Evolutionary conservation across 257 asterid species (phyloP), one percentile per base, ranked within the genome.

Genomic region (Nicotiana paniculata): DNA sequence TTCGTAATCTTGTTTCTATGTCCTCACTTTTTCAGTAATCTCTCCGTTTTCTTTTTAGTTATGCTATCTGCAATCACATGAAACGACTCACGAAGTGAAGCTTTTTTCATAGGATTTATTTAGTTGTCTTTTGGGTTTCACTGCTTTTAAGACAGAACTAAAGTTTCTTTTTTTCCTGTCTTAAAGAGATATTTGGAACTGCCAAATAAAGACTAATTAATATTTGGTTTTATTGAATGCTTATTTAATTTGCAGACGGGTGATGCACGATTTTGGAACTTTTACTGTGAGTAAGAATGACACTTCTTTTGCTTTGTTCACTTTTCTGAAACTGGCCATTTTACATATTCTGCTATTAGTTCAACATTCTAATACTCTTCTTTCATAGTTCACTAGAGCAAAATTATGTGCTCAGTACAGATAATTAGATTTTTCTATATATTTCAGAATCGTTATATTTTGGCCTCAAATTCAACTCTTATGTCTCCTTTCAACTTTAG

Each of bases 181-280:
- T 66, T 66, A 17, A 32, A 66, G 8, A 32, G 48, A 68, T 53
- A 13, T 35, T 68, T 35, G 77, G 77, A 68, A 37, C 54, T 68
- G 77, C 77, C 54, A 68, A 68, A 68, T 68, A 37, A 68, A 68
- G 77, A 37, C 54, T 8, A 18, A 35, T 35, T 18, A 68, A 68
- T 35, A 30, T 35, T 53, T 67, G 28, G 35, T 39, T 6, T 67
- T 17, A 7, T 68, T 68, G n/a, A 68, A 68, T 35, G 54, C 77
- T 35, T 68, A 16, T 68, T 35, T 68, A 18, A 16, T 68, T 35
- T 68, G n/a, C 58, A 70, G 77, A 39, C 5, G 2, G 32, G n/a
- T 70, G 77, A 39, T 39, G 77, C 58, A 18, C 12, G 39, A 39
- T 39, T 70, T 70, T 70, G 77, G 77, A 70, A 39, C 77, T 70